phyloP scores from a whole-genome alignment of 768 basidiomycete species.

The Kwoniella mangroviensis region DNA sequence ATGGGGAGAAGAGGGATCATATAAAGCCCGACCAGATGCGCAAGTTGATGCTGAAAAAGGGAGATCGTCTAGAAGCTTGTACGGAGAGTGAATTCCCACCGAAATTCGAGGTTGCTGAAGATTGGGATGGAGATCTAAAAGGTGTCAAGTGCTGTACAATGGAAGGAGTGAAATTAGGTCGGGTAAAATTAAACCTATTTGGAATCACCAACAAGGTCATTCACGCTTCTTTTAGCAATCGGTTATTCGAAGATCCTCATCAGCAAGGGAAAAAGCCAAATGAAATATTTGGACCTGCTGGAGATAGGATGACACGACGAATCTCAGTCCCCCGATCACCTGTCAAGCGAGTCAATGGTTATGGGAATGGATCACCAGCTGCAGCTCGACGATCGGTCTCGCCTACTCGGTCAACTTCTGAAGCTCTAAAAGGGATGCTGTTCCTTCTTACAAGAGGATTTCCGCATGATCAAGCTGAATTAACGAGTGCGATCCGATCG shows the following conservation, averaged over 20 bases:
- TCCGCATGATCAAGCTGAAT: slow-evolving; percentile 2
- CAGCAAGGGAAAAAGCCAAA: not conserved
- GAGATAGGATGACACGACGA: not conserved
- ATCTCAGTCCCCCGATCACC: slow-evolving; percentile 17
- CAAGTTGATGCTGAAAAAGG: slow-evolving; percentile 20
- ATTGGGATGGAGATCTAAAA: slow-evolving; percentile 24
- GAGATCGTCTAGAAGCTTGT: slow-evolving; percentile 26
- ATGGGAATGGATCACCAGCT: not conserved
- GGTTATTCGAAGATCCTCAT: slow-evolving; percentile 10
- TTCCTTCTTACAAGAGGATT: slow-evolving; percentile 20
- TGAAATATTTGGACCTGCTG: not conserved
- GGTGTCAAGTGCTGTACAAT: slow-evolving; percentile 4
- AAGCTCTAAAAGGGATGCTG: slow-evolving; percentile 6
- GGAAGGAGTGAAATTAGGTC: not conserved
- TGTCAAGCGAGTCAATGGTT: slow-evolving; percentile 5
- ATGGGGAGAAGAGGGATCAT: slow-evolving; percentile 17
- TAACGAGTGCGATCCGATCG: not conserved
- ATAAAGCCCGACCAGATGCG: slow-evolving; percentile 25
- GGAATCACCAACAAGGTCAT: slow-evolving; percentile 13
- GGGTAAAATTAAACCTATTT: not conserved
- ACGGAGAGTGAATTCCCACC: slow-evolving; percentile 2
- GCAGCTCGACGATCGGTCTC: not conserved
- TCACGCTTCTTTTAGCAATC: slow-evolving; percentile 8
- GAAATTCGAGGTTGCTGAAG: slow-evolving; percentile 22
- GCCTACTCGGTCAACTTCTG: slow-evolving; percentile 1